Conservation (phyloP, 1,284 basidiomycete species). For the Heterobasidion parviporum region DNA sequence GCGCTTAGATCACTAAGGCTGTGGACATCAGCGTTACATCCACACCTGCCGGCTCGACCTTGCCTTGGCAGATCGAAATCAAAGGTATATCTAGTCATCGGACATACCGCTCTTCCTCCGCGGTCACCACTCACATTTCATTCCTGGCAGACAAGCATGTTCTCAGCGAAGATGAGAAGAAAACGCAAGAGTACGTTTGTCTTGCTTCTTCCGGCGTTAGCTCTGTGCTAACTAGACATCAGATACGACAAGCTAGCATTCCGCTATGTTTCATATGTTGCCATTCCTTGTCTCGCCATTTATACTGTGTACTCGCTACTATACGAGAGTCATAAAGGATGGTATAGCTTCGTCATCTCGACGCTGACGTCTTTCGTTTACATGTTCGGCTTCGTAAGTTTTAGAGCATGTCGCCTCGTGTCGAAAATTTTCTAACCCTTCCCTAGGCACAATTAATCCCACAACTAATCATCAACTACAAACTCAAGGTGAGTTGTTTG, state of each 20-base stretch:
- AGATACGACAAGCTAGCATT: conserved; percentile 85
- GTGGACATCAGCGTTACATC: conserved; percentile 73
- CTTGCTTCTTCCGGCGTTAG: not conserved
- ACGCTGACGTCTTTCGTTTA: conserved; percentile 86
- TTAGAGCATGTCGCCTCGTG: not conserved
- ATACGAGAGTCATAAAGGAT: conserved; percentile 86
- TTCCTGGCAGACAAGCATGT: conserved; percentile 75
- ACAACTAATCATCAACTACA: conserved; percentile 94
- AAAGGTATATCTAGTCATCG: conserved; percentile 41
- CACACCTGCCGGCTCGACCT: conserved; percentile 46
- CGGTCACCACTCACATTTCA: no score
- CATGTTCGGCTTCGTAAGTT: conserved; percentile 88
- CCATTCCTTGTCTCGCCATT: conserved; percentile 76
- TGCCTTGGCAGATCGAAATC: conserved; percentile 80
- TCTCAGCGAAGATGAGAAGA: conserved; percentile 90
- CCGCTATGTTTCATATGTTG: conserved; percentile 84
- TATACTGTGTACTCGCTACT: conserved; percentile 88
- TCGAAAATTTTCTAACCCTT: conserved; percentile 4
- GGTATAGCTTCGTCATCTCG: conserved; percentile 93
- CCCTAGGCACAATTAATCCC: conserved; percentile 80
- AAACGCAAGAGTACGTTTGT: conserved; percentile 83
- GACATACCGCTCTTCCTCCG: no score
- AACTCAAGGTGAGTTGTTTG: conserved; percentile 65
- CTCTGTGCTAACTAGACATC: conserved; percentile 15
- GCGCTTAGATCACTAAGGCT: conserved; percentile 68